Evolutionary conservation across 2,329 filamentous ascomycete species (phyloP), one percentile per base, ranked within the genome.

Genomic region (Colletotrichum sp.): DNA sequence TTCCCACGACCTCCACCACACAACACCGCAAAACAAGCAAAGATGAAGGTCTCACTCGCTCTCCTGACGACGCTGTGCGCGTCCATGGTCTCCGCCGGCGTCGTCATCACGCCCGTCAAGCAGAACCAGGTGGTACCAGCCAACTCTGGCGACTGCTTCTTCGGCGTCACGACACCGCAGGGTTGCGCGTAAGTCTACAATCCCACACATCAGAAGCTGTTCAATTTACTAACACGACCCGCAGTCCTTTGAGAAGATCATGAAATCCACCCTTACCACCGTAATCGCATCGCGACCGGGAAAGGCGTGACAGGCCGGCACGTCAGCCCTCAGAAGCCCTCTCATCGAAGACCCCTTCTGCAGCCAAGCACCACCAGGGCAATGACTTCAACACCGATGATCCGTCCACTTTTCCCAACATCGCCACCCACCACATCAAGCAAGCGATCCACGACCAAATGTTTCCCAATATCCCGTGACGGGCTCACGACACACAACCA

Each of bases 61-160:
- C 81, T 86, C 21, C 74, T 89, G 73, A 75, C 89, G 61, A 87
- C 87, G 70, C 82, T 86, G 32, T 85, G 85, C 80, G 83, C 84
- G 66, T 87, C 89, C 4, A 80, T 90, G 66, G 89, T 82, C 80
- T 87, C 83, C 77, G 90, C 90, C 32, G 90, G 87, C 71, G 86
- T 92, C 65, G 89, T 92, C 80, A 88, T 90, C 80, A 90, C 89
- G 6, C 90, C 90, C 67, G 86, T 92, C 78, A 83, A 82, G 57
- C 75, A 81, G 26, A 83, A 91, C 77, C 90, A 91, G 81, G 84
- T 92, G 39, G 87, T 92, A n/a, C 79, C 84, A 32, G 78, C 81
- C 21, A 71, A 64, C 18, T 43, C 79, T 3, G 88, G 86, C 32
- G 90, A 92, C 80, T 92, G 90, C 81, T 89, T 87, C 78, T 90